Evolutionary conservation across 371 early-diverging fungal species (phyloP).

Genomic region (Funneliformis caledonium): DNA sequence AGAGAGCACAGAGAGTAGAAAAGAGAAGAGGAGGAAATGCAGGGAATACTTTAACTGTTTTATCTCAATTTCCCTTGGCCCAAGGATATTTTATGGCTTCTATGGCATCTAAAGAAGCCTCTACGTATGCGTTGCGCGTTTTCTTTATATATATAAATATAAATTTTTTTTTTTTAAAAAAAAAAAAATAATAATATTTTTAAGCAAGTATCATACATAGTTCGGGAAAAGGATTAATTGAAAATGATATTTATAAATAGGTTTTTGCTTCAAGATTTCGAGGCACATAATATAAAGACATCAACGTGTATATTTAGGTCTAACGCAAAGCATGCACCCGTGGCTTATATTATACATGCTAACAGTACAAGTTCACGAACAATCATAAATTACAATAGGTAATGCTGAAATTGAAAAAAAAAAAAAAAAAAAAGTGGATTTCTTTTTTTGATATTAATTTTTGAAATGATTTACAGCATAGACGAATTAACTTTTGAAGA

Average conservation of each 20-base stretch:
- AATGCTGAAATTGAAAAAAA: neutral
- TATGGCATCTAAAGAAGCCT: slow-evolving; percentile 51
- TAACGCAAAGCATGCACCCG: slow-evolving; percentile 49
- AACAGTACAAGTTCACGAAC: slow-evolving; percentile 56
- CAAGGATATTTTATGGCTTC: slow-evolving; percentile 50
- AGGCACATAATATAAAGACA: slow-evolving; percentile 46
- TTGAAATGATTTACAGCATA: slow-evolving; percentile 31
- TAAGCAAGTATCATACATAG: neutral
- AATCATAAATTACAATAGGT: slow-evolving; percentile 62
- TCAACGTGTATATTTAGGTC: slow-evolving; percentile 45
- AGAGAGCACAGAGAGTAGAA: slow-evolving; percentile 39
- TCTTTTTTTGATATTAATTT: neutral
- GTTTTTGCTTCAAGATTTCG: slow-evolving; percentile 43
- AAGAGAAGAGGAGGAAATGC: slow-evolving; percentile 41
- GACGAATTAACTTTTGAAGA: slow-evolving; percentile 53
- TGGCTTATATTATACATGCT: slow-evolving; percentile 64
- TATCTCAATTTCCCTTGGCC: slow-evolving; percentile 36
- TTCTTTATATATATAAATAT: neutral
- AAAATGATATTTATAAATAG: slow-evolving; percentile 35
- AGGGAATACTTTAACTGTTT: slow-evolving; percentile 39
- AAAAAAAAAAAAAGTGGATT: neutral
- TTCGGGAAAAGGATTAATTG: neutral
- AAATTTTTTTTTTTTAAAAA: neutral
- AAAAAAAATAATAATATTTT: neutral
- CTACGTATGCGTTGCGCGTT: slow-evolving; percentile 43